phyloP scores from a whole-genome alignment of 176 grass and related monocot species.

The Cenchrus fungigraminus region DNA sequence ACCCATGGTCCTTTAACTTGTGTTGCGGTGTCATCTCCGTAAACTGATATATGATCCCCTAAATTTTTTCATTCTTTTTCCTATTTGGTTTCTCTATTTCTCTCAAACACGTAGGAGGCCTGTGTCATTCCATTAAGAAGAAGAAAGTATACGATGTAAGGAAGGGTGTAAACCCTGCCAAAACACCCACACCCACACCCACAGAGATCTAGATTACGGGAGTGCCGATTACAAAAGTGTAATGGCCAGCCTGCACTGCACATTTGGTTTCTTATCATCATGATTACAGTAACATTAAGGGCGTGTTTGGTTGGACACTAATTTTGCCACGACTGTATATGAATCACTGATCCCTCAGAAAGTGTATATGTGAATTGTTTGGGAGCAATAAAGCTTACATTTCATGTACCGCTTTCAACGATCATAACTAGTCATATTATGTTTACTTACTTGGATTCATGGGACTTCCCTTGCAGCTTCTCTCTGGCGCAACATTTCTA shows the following conservation, averaged over 20 bases:
- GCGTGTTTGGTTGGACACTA: no score
- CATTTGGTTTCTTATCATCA: conserved; percentile 2
- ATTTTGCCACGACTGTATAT: not conserved
- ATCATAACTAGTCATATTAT: not conserved
- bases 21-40: not conserved
- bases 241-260: no score
- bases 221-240: no score
- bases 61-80: not conserved
- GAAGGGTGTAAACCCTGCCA: no score
- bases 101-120: no score
- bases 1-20: not conserved
- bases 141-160: no score
- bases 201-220: no score
- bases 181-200: no score
- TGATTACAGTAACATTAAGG: not conserved
- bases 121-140: no score
- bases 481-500: conserved; percentile 85
- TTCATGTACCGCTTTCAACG: conserved; percentile 22
- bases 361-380: conserved; percentile 13
- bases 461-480: conserved; percentile 63
- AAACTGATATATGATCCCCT: not conserved
- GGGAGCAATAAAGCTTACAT: not conserved
- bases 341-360: not conserved
- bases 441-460: conserved; percentile 19
- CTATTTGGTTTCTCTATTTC: not conserved